Percentiles rank a stretch among this genome's conserved stretches.
These are phyloP conservation scores for Betula pendula DNA, from an alignment of 306 rosid species.

Conservation along the genomic window DNA sequence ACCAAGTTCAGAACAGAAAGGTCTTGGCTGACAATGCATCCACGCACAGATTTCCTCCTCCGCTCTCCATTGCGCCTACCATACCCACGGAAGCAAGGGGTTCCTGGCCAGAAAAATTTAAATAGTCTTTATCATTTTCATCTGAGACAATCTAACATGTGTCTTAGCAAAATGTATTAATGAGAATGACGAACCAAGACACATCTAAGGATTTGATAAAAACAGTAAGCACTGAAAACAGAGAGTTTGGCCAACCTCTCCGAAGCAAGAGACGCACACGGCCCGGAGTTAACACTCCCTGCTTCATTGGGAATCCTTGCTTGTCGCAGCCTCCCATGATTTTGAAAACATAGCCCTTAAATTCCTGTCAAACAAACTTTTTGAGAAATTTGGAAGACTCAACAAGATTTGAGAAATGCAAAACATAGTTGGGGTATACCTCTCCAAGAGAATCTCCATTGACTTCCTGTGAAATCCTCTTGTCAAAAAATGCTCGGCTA, in stretches of 20 bases:
- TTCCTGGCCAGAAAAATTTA: slow-evolving; percentile 33
- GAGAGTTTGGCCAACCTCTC: slow-evolving; percentile 27
- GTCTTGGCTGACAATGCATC: slow-evolving; percentile 64
- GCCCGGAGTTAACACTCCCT: slow-evolving; percentile 48
- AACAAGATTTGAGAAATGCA: not conserved
- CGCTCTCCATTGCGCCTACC: slow-evolving; percentile 66
- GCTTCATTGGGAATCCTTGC: slow-evolving; percentile 60
- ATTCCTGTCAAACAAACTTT: slow-evolving; percentile 26
- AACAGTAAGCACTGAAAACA: not conserved
- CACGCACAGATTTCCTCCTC: slow-evolving; percentile 63
- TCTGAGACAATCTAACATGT: not conserved
- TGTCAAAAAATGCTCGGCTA: slow-evolving; percentile 62
- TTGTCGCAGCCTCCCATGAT: slow-evolving; percentile 59
- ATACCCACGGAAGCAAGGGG: slow-evolving; percentile 67
- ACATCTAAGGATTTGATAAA: not conserved
- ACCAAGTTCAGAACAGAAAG: slow-evolving; percentile 66
- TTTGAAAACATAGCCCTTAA: slow-evolving; percentile 47
- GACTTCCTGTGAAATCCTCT: slow-evolving; percentile 65
- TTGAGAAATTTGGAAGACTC: not conserved
- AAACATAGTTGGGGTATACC: slow-evolving; percentile 14
- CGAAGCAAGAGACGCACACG: slow-evolving; percentile 52
- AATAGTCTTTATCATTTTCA: not conserved
- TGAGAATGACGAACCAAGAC: not conserved
- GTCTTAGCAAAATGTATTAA: not conserved
- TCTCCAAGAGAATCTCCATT: slow-evolving; percentile 64